Evolutionary conservation across 805 yeast species (phyloP).

Genomic region (Naumovozyma dairenensis): DNA sequence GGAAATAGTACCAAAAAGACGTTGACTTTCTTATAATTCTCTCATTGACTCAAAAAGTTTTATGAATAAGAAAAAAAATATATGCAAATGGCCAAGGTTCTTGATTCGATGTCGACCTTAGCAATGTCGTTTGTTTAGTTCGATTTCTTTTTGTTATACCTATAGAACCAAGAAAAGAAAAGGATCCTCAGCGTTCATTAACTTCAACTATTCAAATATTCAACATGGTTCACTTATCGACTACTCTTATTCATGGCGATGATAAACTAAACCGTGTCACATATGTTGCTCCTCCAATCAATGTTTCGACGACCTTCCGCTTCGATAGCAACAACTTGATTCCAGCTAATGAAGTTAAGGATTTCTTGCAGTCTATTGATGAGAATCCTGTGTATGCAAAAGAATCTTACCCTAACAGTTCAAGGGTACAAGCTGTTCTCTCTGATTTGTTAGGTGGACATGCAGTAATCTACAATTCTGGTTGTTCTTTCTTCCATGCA

Average conservation of each 20-base stretch:
- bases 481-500: constrained; percentile 72
- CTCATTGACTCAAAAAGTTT: too few species aligned
- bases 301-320: constrained; percentile 66
- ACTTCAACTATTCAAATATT: too few species aligned
- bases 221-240: constrained; percentile 31
- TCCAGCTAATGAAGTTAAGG: constrained; percentile 32
- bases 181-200: too few species aligned
- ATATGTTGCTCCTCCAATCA: constrained; percentile 70
- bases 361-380: constrained; percentile 27
- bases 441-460: constrained; percentile 49
- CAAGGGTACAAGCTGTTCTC: constrained; percentile 56
- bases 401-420: constrained; percentile 59
- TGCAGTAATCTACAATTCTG: constrained; percentile 63
- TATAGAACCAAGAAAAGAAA: too few species aligned
- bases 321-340: constrained; percentile 47
- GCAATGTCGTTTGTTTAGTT: too few species aligned
- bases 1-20: too few species aligned
- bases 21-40: too few species aligned
- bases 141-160: too few species aligned
- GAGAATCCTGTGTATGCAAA: constrained; percentile 54
- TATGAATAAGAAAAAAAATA: too few species aligned
- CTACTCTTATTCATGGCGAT: constrained; percentile 61
- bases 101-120: too few species aligned
- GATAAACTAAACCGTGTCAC: constrained; percentile 43
- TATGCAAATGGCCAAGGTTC: too few species aligned